Evolutionary conservation across 2,329 filamentous ascomycete genomes (phyloP).

Genomic region (Phoma herbarum): DNA sequence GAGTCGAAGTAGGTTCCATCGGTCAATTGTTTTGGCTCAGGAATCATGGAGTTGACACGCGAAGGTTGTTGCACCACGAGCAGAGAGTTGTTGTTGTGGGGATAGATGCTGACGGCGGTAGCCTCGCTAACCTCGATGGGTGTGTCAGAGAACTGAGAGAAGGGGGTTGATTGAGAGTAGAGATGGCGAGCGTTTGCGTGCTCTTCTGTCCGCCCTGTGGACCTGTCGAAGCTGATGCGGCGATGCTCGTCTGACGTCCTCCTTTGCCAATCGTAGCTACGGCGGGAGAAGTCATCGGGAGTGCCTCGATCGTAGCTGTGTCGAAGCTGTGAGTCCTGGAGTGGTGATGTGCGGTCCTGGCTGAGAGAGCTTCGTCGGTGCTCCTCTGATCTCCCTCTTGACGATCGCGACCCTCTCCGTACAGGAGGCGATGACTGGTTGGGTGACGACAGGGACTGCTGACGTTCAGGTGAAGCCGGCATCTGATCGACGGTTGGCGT

Average conservation of each 20-base stretch:
- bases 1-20: constrained; percentile 27
- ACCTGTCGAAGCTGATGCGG: constrained; percentile 50
- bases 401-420: constrained; percentile 37
- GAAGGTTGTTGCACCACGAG: constrained; percentile 67
- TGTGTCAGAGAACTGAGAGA: constrained; percentile 59
- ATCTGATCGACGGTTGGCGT: constrained; percentile 15
- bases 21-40: constrained; percentile 28
- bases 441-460: constrained; percentile 25
- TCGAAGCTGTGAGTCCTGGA: constrained; percentile 34
- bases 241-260: constrained; percentile 43
- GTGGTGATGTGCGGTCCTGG: constrained; percentile 42
- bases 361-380: constrained; percentile 39
- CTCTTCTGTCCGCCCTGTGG: constrained; percentile 51
- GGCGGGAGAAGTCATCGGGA: constrained; percentile 42
- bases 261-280: constrained; percentile 44
- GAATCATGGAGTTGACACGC: constrained; percentile 38
- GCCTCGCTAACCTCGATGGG: constrained; percentile 69
- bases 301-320: constrained; percentile 39
- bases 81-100: constrained; percentile 70
- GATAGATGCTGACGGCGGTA: constrained; percentile 66
- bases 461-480: constrained; percentile 25
- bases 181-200: constrained; percentile 56
- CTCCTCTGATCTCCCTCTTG: constrained; percentile 42
- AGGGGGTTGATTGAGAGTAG: constrained; percentile 59
- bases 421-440: constrained; percentile 32